These are phyloP conservation scores for Dactylorhiza incarnata DNA, from an alignment of 106 monocot species.

Conservation along the genomic window DNA sequence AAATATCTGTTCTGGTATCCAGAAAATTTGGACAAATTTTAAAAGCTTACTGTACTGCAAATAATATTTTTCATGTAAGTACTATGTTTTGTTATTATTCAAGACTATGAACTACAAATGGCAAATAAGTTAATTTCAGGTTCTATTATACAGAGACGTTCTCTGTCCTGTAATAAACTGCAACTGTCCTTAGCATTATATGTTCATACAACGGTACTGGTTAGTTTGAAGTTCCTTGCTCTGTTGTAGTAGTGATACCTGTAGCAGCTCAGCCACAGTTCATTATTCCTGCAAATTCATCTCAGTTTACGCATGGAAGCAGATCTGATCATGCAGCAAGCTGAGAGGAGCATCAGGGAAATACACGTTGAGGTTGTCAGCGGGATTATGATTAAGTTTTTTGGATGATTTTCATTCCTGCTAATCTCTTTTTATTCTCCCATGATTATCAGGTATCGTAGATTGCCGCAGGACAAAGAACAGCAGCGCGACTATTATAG, in stretches of 20 bases:
- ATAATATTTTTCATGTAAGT: neutral
- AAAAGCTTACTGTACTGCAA: neutral
- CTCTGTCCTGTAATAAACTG: neutral
- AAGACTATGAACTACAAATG: neutral
- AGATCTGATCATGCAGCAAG: neutral
- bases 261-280: slow-evolving; percentile 2
- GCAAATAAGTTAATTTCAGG: neutral
- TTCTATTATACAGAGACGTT: neutral
- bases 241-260: slow-evolving; percentile 1
- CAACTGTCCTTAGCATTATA: neutral
- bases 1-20: neutral
- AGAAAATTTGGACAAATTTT: neutral
- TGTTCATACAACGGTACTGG: neutral
- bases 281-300: slow-evolving; percentile 3
- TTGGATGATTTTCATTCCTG: neutral
- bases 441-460: neutral
- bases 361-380: neutral
- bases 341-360: neutral
- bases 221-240: slow-evolving; percentile 1
- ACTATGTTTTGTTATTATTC: neutral
- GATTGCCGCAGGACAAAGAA: slow-evolving; percentile 3
- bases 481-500: neutral
- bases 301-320: neutral
- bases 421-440: neutral
- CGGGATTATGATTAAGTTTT: neutral